phyloP scores from a whole-genome alignment of 2,329 filamentous ascomycete genomes.

The Stylonectria norvegica region DNA sequence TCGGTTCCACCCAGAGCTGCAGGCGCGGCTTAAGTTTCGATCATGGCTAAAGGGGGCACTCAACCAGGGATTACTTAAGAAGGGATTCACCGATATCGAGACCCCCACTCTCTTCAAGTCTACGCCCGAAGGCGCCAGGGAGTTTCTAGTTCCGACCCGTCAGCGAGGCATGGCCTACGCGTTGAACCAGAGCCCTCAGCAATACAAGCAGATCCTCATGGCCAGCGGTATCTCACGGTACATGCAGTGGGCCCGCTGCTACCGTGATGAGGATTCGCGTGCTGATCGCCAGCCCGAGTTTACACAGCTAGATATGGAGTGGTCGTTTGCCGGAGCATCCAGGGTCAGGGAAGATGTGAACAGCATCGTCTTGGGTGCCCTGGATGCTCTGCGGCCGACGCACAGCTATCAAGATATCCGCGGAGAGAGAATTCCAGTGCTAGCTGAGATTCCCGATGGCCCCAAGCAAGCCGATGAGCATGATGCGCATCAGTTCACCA shows the following conservation, averaged over 20 bases:
- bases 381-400: constrained; percentile 28
- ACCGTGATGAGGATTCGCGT: constrained; percentile 88
- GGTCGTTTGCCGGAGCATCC: constrained; percentile 69
- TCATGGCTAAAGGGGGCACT: constrained; percentile 52
- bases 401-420: constrained; percentile 62
- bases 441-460: constrained; percentile 24
- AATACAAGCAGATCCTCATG: constrained; percentile 99
- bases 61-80: constrained; percentile 52
- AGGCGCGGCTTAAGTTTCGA: constrained; percentile 68
- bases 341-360: constrained; percentile 35
- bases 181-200: constrained; percentile 91
- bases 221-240: constrained; percentile 79
- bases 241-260: constrained; percentile 91
- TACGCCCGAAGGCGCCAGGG: constrained; percentile 89
- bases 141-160: constrained; percentile 89
- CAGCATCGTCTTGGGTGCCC: constrained; percentile 32
- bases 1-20: constrained; percentile 66
- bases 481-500: constrained; percentile 32
- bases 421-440: constrained; percentile 32
- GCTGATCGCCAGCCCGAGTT: constrained; percentile 96
- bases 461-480: constrained; percentile 13
- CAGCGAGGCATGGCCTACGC: constrained; percentile 77
- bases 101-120: constrained; percentile 96
- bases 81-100: constrained; percentile 74
- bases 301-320: constrained; percentile 89